Evolutionary conservation across 441 rosid species (phyloP), one percentile per base, ranked within the genome.

Genomic region (Kokia cookei): DNA sequence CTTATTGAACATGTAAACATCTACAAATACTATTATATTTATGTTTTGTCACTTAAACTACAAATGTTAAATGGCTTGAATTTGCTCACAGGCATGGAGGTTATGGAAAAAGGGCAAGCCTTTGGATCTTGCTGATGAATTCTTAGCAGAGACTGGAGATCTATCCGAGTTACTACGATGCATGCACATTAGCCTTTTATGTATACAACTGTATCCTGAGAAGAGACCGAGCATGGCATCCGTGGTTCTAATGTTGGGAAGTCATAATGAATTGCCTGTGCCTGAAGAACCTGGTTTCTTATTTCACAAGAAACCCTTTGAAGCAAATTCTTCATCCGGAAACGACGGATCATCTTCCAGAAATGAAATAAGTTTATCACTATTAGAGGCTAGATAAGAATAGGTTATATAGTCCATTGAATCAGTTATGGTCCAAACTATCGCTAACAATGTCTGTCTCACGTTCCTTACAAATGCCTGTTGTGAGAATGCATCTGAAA

Each of bases 281-380:
- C 85, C 87, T 2, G 82, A 79, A 68, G 77, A 82, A n/a, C 86
- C 89, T 0, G 89, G 84, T 5, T 82, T 82, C 73, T 79, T 85
- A 42, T 64, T 72, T 4, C 74, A 62, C 71, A 75, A 75, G 50
- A 81, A 80, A 55, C 13, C 75, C 19, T 54, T 53, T 14, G 77
- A 79, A 72, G 72, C 68, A 17, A 75, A 79, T 29, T 51, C 69
- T 54, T 79, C 81, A 47, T 69, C 79, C 0, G 3, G 61, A 0
- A 11, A 53, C 0, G 8, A 17, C 2, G 8, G 3, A 48, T 67
- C 64, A 59, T 59, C 32, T 19, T 69, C 48, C 0, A 69, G 32
- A 53, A 69, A 53, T 12, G 47, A 69, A 51, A 32, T 69, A n/a
- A 51, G 60, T 32, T 0, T n/a, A 51, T 68, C 72, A 8, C 1